Percentiles rank a stretch among this genome's conserved stretches.
These are phyloP conservation scores for Epichloe sibirici DNA, from an alignment of 2,329 filamentous ascomycete genomes.

Conservation along the genomic window DNA sequence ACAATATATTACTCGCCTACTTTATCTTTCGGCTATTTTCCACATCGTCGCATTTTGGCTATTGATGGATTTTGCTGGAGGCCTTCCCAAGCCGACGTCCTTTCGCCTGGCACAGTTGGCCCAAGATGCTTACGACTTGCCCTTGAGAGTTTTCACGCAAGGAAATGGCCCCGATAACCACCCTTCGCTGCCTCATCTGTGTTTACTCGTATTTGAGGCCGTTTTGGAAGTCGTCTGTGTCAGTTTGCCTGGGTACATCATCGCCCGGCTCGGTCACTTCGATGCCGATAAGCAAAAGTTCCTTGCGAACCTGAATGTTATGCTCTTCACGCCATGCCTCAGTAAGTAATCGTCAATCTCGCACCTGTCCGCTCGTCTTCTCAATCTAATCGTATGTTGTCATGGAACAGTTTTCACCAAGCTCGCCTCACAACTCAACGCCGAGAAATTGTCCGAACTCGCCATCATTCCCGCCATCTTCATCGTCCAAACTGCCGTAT, in stretches of 20 bases:
- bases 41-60: background rate
- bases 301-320: conserved; percentile 88
- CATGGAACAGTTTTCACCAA: conserved; percentile 73
- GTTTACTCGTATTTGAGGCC: conserved; percentile 82
- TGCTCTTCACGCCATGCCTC: conserved; percentile 91
- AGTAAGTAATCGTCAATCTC: conserved; percentile 42
- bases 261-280: conserved; percentile 83
- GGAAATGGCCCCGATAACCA: conserved; percentile 38
- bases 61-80: conserved; percentile 25
- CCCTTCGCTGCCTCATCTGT: conserved; percentile 55
- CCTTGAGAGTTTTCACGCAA: conserved; percentile 26
- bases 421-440: conserved; percentile 83
- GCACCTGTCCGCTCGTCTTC: too few relatives aligned
- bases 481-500: conserved; percentile 73
- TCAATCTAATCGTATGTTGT: background rate
- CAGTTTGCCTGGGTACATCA: conserved; percentile 84
- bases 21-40: background rate
- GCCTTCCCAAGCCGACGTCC: conserved; percentile 30
- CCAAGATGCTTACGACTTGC: conserved; percentile 28
- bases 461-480: conserved; percentile 96
- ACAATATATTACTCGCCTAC: background rate
- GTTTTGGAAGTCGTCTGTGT: conserved; percentile 94
- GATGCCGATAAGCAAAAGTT: conserved; percentile 95
- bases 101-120: conserved; percentile 29
- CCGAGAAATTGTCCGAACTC: conserved; percentile 78